phyloP scores from a whole-genome alignment of 164 flowering plant genomes.

The Paratinospora sagittata region DNA sequence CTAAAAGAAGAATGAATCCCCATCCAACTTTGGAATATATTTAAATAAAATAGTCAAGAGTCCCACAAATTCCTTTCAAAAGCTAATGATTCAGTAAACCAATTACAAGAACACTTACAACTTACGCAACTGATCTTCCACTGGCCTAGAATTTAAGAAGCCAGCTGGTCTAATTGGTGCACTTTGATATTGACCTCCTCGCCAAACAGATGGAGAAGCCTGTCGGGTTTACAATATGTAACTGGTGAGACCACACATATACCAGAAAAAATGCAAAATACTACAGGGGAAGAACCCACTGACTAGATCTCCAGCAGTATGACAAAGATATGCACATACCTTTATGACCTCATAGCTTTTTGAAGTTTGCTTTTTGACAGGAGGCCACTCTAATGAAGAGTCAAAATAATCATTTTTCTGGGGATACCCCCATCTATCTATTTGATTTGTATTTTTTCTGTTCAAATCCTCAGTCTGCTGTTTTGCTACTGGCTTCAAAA shows the following conservation, averaged over 20 bases:
- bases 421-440: constrained; percentile 22
- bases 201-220: constrained; percentile 30
- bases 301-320: too few relatives aligned
- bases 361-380: constrained; percentile 25
- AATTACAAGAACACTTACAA: constrained; percentile 42
- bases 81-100: neutral
- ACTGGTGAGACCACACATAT: too few relatives aligned
- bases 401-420: constrained; percentile 22
- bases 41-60: neutral
- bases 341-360: constrained; percentile 29
- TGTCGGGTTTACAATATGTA: constrained; percentile 19
- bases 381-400: constrained; percentile 40
- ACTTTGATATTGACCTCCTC: constrained; percentile 25
- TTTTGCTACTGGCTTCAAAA: constrained; percentile 60
- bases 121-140: constrained; percentile 43
- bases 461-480: constrained; percentile 47
- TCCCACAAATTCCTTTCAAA: neutral
- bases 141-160: constrained; percentile 23
- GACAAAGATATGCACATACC: constrained; percentile 40
- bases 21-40: neutral
- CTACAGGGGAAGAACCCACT: neutral
- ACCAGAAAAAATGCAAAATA: constrained; percentile 5
- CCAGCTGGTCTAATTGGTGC: constrained; percentile 27
- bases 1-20: neutral
- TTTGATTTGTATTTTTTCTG: constrained; percentile 32